Percentiles rank a stretch among this genome's conserved stretches.
These are phyloP conservation scores for Heterobasidion irregulare DNA, from an alignment of 1,284 basidiomycete genomes.

Conservation along the genomic window DNA sequence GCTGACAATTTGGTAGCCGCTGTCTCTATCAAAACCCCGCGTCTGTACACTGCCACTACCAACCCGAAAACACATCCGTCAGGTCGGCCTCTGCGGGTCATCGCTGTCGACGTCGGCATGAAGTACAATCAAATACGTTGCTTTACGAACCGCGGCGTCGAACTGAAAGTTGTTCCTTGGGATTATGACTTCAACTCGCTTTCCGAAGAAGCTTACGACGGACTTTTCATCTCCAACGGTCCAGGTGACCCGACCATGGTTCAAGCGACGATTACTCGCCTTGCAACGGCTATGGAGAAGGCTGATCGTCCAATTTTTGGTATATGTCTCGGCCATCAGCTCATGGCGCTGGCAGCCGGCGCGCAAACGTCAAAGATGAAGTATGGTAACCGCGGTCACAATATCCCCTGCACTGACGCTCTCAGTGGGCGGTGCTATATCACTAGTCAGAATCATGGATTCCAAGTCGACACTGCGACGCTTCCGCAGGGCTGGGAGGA, in stretches of 20 bases:
- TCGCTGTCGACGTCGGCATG: constrained; percentile 97
- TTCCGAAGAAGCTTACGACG: constrained; percentile 79
- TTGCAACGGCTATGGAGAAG: constrained; percentile 67
- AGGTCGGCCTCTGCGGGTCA: constrained; percentile 71
- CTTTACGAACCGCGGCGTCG: constrained; percentile 89
- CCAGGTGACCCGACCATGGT: constrained; percentile 95
- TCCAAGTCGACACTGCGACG: constrained; percentile 81
- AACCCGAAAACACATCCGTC: constrained; percentile 66
- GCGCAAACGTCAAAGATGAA: constrained; percentile 98
- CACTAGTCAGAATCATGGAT: constrained; percentile 99
- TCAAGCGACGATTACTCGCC: constrained; percentile 62
- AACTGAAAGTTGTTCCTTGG: constrained; percentile 98
- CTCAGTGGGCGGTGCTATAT: constrained; percentile 97
- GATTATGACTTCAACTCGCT: constrained; percentile 85
- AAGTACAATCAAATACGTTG: constrained; percentile 99
- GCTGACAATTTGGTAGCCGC: constrained; percentile 83
- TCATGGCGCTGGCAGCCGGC: constrained; percentile 92
- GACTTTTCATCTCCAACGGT: constrained; percentile 96
- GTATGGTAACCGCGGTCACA: constrained; percentile 98
- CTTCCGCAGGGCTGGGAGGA: constrained; percentile 88
- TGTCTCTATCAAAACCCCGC: constrained; percentile 73
- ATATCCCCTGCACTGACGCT: constrained; percentile 95
- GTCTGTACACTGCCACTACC: constrained; percentile 59
- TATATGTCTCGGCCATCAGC: constrained; percentile 98
- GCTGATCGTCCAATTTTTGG: constrained; percentile 90